A percentile compares a stretch with the other conserved stretches of the same genome.
Conservation (phyloP, 441 rosid genomes). For the Daphne laureola region DNA sequence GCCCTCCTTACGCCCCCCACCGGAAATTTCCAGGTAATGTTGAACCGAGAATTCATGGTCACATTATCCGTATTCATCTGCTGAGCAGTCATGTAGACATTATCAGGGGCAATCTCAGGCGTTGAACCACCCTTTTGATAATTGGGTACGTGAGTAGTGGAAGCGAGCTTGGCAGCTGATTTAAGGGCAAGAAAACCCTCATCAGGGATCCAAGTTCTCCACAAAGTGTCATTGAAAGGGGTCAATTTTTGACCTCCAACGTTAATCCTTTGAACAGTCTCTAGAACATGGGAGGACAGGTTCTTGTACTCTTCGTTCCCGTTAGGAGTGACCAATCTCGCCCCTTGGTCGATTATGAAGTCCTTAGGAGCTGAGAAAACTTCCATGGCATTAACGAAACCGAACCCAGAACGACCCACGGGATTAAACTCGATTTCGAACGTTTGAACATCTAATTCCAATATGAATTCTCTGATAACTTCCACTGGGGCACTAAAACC, state of each 20-base stretch:
- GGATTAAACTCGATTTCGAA: conserved; percentile 47
- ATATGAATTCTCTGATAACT: conserved; percentile 50
- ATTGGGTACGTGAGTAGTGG: conserved; percentile 39
- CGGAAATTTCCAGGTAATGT: conserved; percentile 69
- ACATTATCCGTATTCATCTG: conserved; percentile 62
- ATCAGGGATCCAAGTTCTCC: conserved; percentile 93
- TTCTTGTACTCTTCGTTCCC: conserved; percentile 40
- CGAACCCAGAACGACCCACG: conserved; percentile 37
- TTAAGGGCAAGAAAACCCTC: conserved; percentile 53
- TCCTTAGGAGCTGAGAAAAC: conserved; percentile 66
- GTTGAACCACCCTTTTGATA: conserved; percentile 59
- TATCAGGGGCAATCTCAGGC: conserved; percentile 67
- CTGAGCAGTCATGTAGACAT: conserved; percentile 78
- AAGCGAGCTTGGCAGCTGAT: conserved; percentile 59
- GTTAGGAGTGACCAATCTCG: conserved; percentile 31
- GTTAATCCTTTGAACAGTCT: conserved; percentile 64
- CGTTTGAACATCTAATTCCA: conserved; percentile 29
- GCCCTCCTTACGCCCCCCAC: conserved; percentile 37
- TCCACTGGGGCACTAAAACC: conserved; percentile 29
- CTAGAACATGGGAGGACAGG: conserved; percentile 48
- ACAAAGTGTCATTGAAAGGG: conserved; percentile 78
- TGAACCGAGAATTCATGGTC: conserved; percentile 34
- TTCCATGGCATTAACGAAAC: conserved; percentile 67
- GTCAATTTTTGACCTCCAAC: conserved; percentile 74
- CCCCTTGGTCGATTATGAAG: conserved; percentile 57